phyloP scores from a whole-genome alignment of 2,329 filamentous ascomycete species.

The Allantophomopsis lycopodina region DNA sequence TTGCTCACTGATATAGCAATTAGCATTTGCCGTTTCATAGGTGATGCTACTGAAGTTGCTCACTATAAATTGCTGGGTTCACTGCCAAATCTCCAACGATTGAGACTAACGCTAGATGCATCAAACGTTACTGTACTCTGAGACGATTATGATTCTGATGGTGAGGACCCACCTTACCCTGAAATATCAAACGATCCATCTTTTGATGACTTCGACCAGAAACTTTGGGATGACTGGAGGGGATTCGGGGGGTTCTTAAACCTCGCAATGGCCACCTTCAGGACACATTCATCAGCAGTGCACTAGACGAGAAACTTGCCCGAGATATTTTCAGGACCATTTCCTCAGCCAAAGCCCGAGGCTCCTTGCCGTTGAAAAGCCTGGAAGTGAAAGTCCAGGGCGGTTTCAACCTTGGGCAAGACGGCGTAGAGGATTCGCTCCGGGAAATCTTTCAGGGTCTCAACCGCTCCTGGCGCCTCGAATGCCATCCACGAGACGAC shows the following conservation, averaged over 20 bases:
- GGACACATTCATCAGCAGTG: slow-evolving; percentile 3
- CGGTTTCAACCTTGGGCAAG: not conserved
- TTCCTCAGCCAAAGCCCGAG: not conserved
- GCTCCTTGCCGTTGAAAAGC: slow-evolving; percentile 1
- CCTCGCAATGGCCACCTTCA: slow-evolving; percentile 3
- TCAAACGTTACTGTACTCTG: not conserved
- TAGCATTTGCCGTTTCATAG: slow-evolving; percentile 1
- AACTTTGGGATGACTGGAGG: not conserved
- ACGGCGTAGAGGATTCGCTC: not conserved
- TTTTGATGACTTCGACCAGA: not conserved
- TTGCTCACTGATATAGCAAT: slow-evolving; percentile 1
- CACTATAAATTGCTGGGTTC: slow-evolving; percentile 4
- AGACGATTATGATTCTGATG: slow-evolving; percentile 1
- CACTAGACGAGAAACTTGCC: slow-evolving; percentile 3
- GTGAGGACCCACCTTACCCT: not conserved
- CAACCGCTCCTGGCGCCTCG: not conserved
- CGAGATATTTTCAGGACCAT: slow-evolving; percentile 4
- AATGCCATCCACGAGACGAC: slow-evolving; percentile 4
- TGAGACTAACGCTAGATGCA: slow-evolving; percentile 1
- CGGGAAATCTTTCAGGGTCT: not conserved
- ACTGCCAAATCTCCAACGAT: slow-evolving; percentile 1
- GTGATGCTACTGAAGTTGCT: slow-evolving; percentile 3
- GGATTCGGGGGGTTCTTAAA: not conserved
- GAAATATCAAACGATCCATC: not conserved
- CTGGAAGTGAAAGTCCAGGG: not conserved